Evolutionary conservation across 2,329 filamentous ascomycete genomes (phyloP), one percentile per base, ranked within the genome.

Genomic region (Botrytis fabae): DNA sequence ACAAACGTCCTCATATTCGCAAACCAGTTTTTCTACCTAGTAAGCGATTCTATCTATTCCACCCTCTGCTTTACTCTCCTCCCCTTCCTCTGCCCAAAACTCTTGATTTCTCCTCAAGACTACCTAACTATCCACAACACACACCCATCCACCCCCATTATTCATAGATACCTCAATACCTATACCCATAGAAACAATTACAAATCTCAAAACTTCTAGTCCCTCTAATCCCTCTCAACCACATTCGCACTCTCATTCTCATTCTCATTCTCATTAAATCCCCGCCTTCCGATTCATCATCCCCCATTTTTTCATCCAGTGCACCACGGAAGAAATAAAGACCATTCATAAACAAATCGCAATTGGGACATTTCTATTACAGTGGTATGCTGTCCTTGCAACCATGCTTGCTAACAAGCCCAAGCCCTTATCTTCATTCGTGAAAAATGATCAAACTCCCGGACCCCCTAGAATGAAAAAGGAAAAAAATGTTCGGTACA

Each of bases 321-420:
- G 35, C 35, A 42, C 69, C 60, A 46, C 59, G 25, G 25, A 35
- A 66, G 61, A 42, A 69, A 22, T 61, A 65, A 65, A 48, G 73
- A 40, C 60, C 57, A 61, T 61, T 63, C 63, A 64, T 75, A 71
- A 71, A 65, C 60, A 70, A 59, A 57, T 69, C 48, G 48, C 73
- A 75, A 74, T 74, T 70, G 70, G 75, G 76, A 72, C 75, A 76
- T 76, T 59, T 80, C 77, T 79, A 79, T 77, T 79, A 79, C 77
- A 78, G 74, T 76, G 70, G 73, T 70, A 74, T 75, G 68, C 75
- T 69, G 65, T 66, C 32, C 70, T 73, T 72, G 48, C 65, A 69
- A 57, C 65, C 65, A 69, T 69, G 65, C 65, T 57, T 69, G 51
- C 51, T 57, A 69, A 78, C 75, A 78, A 76, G 75, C 64, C 64